phyloP scores from a whole-genome alignment of 2,329 filamentous ascomycete genomes.

The Colletotrichum camelliae region DNA sequence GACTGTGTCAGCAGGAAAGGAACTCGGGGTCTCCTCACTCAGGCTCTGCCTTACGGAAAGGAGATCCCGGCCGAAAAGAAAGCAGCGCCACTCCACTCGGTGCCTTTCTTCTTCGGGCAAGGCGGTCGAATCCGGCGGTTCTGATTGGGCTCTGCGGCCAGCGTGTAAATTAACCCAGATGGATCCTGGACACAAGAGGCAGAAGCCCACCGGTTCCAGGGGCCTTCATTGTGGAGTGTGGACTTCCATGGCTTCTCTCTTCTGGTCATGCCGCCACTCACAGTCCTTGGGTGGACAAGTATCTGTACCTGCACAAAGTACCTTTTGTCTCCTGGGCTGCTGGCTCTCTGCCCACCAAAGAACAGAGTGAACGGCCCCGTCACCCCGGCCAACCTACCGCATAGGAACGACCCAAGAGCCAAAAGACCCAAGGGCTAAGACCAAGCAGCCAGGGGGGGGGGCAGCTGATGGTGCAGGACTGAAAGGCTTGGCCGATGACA shows the following conservation, averaged over 20 bases:
- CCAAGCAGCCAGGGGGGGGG: neutral
- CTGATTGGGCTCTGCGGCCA: neutral
- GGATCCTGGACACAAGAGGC: neutral
- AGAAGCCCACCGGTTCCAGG: neutral
- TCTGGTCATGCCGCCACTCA: slow-evolving; percentile 1
- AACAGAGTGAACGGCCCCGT: neutral
- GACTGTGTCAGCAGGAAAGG: neutral
- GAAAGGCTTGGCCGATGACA: slow-evolving; percentile 15
- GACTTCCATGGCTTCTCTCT: neutral
- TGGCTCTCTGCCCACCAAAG: neutral
- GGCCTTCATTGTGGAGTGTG: neutral
- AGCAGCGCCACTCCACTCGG: slow-evolving; percentile 12
- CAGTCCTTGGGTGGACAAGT: neutral
- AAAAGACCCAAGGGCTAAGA: neutral
- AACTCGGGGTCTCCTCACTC: neutral
- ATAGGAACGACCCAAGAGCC: neutral
- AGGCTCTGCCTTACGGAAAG: slow-evolving; percentile 8
- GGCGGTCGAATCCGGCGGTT: neutral
- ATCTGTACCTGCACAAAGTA: neutral
- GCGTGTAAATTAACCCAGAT: slow-evolving; percentile 4
- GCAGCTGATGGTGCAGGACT: neutral
- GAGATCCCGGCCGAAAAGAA: slow-evolving; percentile 8
- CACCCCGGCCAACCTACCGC: neutral
- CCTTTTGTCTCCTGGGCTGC: neutral
- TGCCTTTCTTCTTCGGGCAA: slow-evolving; percentile 15